These are phyloP conservation scores for Selaginella moellendorffii DNA, from an alignment of 75 land plant species.

Conservation along the genomic window DNA sequence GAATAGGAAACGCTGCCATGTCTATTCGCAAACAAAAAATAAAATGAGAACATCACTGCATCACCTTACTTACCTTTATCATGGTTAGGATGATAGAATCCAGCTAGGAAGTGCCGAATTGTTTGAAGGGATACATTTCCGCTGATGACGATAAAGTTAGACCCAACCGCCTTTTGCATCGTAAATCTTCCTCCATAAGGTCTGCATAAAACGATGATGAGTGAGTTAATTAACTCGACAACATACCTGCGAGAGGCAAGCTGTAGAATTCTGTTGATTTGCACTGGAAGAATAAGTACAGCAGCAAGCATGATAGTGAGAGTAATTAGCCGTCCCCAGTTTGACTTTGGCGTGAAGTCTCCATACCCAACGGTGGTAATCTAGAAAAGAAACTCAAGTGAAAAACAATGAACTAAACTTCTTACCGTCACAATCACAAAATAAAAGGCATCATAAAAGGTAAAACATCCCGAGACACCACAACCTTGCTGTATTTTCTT, in stretches of 20 bases:
- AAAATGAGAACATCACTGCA: not conserved
- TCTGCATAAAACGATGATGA: constrained; percentile 11
- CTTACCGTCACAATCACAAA: constrained; percentile 9
- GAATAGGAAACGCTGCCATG: constrained; percentile 32
- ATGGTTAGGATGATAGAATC: constrained; percentile 40
- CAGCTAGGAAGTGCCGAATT: constrained; percentile 33
- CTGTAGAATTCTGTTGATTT: constrained; percentile 20
- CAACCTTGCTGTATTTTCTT: not conserved
- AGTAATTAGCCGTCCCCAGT: constrained; percentile 29
- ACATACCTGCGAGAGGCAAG: not conserved
- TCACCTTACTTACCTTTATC: constrained; percentile 22
- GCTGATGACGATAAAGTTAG: constrained; percentile 33
- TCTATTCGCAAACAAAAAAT: constrained; percentile 20
- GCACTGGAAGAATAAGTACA: constrained; percentile 25
- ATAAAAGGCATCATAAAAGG: constrained; percentile 6
- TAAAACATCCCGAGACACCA: constrained; percentile 2
- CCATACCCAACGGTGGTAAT: constrained; percentile 5
- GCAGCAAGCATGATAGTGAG: constrained; percentile 26
- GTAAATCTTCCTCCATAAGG: constrained; percentile 37
- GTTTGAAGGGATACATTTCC: constrained; percentile 31
- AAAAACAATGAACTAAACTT: not conserved
- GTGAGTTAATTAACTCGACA: not conserved
- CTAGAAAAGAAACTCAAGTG: not conserved
- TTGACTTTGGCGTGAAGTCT: constrained; percentile 11
- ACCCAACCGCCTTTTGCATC: constrained; percentile 24